A percentile compares a stretch with the other conserved stretches of the same genome.
These are phyloP conservation scores for Liriodendron chinense DNA, from an alignment of 164 flowering plant species.

Conservation along the genomic window DNA sequence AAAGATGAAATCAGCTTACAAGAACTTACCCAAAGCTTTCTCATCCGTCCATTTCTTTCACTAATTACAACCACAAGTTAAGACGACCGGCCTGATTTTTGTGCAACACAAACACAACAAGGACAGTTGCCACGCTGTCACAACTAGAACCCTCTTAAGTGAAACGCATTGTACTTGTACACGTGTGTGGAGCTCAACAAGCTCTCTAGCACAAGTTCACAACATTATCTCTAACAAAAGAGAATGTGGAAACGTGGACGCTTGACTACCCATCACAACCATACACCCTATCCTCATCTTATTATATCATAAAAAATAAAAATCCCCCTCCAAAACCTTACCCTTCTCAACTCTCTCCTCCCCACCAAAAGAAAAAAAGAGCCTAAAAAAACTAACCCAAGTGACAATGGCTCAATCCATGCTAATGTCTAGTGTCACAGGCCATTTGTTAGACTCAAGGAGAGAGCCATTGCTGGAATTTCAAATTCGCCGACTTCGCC, in stretches of 20 bases:
- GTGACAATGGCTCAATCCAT: slow-evolving; percentile 73
- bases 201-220: background rate
- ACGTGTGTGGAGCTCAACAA: background rate
- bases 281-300: slow-evolving; percentile 32
- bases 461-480: slow-evolving; percentile 31
- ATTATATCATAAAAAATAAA: background rate
- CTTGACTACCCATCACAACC: slow-evolving; percentile 8
- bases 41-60: background rate
- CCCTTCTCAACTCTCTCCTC: background rate
- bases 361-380: background rate
- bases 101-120: background rate
- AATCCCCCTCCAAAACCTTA: background rate
- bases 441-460: slow-evolving; percentile 28
- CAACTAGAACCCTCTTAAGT: too few relatives aligned
- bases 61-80: background rate
- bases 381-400: background rate
- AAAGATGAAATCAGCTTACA: too few relatives aligned
- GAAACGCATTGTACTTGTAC: background rate
- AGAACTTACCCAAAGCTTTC: background rate
- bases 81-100: background rate
- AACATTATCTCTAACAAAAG: background rate
- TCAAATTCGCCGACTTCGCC: slow-evolving; percentile 32
- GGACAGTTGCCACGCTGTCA: too few relatives aligned
- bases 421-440: slow-evolving; percentile 45
- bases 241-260: slow-evolving; percentile 12